Evolutionary conservation across 2,329 filamentous ascomycete species (phyloP), one percentile per base, ranked within the genome.

Genomic region (Fusarium sp.): DNA sequence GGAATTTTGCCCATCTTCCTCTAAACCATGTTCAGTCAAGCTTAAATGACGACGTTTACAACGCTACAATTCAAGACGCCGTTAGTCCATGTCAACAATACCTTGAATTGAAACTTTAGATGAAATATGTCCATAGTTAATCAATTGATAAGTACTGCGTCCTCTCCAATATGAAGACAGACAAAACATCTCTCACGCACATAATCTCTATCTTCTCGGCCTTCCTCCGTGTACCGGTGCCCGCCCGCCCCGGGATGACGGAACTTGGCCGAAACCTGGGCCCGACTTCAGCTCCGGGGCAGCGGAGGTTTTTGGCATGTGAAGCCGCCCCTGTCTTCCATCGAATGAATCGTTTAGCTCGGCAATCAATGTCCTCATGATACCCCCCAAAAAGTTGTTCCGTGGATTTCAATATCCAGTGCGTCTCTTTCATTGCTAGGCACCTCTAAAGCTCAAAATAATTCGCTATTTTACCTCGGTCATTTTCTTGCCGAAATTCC

Each of bases 291-390:
- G 35, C 45, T 50, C 74, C 73, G 74, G 74, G 43, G 72, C 67
- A 76, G 67, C 74, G 75, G 75, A 76, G 70, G 49, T 69, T 55
- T 46, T 48, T 75, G 69, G 69, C 75, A 76, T 76, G 75, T 76
- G 75, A 76, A 67, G 54, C 71, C 58, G 56, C 52, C 36, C 33
- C 33, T 11, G 21, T 57, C 23, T 11, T 18, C n/a, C 21, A 49
- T 21, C 31, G 29, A 31, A 31, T 36, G 20, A 20, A 25, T 27
- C 29, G 41, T 21, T 27, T 35, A 39, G 31, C 31, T 36, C 55
- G 55, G 51, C 50, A 42, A 47, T 63, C 40, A 21, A 51, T 63
- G 40, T 58, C 46, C 33, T 69, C 33, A 37, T 58, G 51, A 43
- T 52, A 53, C 48, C 21, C 13, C 23, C 37, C 40, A 49, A 31